Evolutionary conservation across 169 alveolate genomes (phyloP).

Genomic region (Plasmodium blacklocki): DNA sequence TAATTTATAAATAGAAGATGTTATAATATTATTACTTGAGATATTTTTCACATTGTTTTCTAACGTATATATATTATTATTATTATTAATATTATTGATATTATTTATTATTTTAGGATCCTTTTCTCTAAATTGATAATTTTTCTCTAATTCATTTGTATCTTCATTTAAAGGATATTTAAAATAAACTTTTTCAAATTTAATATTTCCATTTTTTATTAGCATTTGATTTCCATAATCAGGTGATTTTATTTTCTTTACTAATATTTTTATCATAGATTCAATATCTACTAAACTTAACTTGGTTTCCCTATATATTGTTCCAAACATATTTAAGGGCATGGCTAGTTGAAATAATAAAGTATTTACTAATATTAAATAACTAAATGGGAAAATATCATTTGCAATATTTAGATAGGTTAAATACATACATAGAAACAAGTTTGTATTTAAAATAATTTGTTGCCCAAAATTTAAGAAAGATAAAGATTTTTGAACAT

Average conservation of each 20-base stretch:
- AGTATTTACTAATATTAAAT: slow-evolving; percentile 83
- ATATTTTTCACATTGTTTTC: background rate
- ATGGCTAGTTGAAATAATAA: slow-evolving; percentile 85
- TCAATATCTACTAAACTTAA: slow-evolving; percentile 85
- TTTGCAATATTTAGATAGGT: slow-evolving; percentile 78
- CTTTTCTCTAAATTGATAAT: background rate
- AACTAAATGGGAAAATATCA: slow-evolving; percentile 79
- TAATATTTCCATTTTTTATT: slow-evolving; percentile 35
- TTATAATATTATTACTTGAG: background rate
- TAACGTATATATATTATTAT: background rate
- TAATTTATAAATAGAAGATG: too few species aligned
- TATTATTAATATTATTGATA: background rate
- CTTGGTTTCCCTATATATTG: slow-evolving; percentile 86
- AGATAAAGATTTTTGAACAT: slow-evolving; percentile 85
- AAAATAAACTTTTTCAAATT: slow-evolving; percentile 56
- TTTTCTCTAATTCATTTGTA: background rate
- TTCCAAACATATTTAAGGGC: slow-evolving; percentile 87
- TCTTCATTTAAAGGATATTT: slow-evolving; percentile 41
- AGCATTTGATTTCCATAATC: slow-evolving; percentile 21
- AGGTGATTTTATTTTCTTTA: slow-evolving; percentile 39
- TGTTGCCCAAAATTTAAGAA: slow-evolving; percentile 86
- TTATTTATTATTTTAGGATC: background rate
- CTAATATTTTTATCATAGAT: slow-evolving; percentile 65
- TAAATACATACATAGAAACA: slow-evolving; percentile 82
- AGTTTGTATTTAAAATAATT: slow-evolving; percentile 82